Percentiles rank a stretch among this genome's conserved stretches.
Evolutionary conservation across 192 early-diverging fungal species (phyloP).

Genomic region (Funneliformis mosseae): DNA sequence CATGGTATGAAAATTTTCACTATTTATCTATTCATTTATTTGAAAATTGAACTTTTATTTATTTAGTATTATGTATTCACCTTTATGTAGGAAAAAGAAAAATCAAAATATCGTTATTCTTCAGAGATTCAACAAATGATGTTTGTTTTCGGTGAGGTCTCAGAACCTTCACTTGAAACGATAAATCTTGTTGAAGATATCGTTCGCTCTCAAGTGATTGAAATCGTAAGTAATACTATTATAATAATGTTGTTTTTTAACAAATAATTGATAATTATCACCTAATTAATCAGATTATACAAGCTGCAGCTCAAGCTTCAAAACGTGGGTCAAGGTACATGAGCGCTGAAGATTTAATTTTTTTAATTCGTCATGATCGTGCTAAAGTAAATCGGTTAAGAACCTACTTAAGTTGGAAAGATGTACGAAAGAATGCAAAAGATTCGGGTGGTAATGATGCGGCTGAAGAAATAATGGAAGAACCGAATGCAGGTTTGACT

Average conservation of each 20-base stretch:
- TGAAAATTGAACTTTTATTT: slow-evolving; percentile 37
- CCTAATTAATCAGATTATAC: slow-evolving; percentile 59
- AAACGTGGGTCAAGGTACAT: slow-evolving; percentile 81
- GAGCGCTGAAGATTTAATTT: slow-evolving; percentile 91
- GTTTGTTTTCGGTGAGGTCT: slow-evolving; percentile 97
- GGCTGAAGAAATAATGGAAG: slow-evolving; percentile 58
- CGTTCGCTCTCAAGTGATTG: slow-evolving; percentile 90
- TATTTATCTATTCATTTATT: no score
- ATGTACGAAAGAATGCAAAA: slow-evolving; percentile 92
- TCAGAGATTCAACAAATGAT: slow-evolving; percentile 97
- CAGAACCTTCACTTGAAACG: slow-evolving; percentile 86
- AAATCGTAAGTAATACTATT: slow-evolving; percentile 67
- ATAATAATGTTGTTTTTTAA: not conserved
- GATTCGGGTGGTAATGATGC: slow-evolving; percentile 64
- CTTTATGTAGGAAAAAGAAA: slow-evolving; percentile 41
- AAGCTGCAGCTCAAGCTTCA: slow-evolving; percentile 84
- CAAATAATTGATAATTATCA: not conserved
- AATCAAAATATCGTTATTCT: slow-evolving; percentile 58
- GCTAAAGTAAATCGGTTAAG: slow-evolving; percentile 89
- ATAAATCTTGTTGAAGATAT: slow-evolving; percentile 94
- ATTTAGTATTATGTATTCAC: slow-evolving; percentile 27
- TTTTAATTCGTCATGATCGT: slow-evolving; percentile 94
- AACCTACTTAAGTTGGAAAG: slow-evolving; percentile 93
- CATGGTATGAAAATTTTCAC: no score
- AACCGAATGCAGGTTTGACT: slow-evolving; percentile 46